Base-by-base conservation (phyloP, 306 rosid genomes). In the Luffa aegyptiaca region DNA sequence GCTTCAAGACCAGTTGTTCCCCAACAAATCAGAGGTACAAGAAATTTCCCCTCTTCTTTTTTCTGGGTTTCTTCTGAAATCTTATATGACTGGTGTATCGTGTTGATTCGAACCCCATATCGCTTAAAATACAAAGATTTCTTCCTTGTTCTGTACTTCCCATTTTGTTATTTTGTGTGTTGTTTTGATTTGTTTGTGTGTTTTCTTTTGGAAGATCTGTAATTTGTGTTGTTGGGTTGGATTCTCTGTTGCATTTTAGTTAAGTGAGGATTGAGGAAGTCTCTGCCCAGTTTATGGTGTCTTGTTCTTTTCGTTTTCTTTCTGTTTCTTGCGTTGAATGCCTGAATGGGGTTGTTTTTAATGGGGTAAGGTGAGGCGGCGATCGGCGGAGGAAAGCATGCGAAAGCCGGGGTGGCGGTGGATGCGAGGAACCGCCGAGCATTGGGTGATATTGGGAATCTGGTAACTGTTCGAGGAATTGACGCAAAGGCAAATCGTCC, bases 401-500 rank as follows among this genome's bases (percentile, higher is more conserved):
- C 53, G 80, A 90, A 90, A 86, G 91, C 90, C 8, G 89, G 48
- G 31, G 93, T 65, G 10, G 93, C 77, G 8, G 72, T 4, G 0
- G 92, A 86, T 1, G 96, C 85, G 48, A 87, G 84, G 57, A 89
- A 86, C 80, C 88, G 98, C 5, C 84, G 65, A 71, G 93, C 93
- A 16, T 81, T 94, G 3, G 93, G 91, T 8, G 98, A 94, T 80
- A 94, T 94, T 55, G 98, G 98, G 33, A 94, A 92, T 64, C 49
- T 88, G 77, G 96, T 77, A 66, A 78, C 84, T 11, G 71, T 51
- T 16, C 82, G 79, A 77, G 96, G 89, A 26, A 37, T 80, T 48
- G 97, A 92, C 5, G 84, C 76, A 58, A 94, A 94, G 79, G 90
- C 90, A 0, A 84, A 90, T 88, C 98, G 98, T 8, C 98, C 98